These are phyloP conservation scores for Fusarium metavorans DNA, from an alignment of 2,329 filamentous ascomycete species.

Conservation along the genomic window DNA sequence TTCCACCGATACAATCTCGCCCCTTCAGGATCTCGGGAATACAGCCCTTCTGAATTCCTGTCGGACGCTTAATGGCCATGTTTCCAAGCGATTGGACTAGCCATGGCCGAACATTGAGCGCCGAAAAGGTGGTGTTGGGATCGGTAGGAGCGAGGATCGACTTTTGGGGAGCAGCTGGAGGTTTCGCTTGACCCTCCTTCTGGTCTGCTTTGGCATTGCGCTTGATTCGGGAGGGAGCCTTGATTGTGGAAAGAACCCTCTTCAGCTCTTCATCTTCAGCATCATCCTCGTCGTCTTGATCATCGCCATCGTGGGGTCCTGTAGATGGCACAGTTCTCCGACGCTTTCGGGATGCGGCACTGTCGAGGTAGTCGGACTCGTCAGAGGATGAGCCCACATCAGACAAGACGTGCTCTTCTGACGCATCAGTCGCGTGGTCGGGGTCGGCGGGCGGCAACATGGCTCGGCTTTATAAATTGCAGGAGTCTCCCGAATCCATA, in stretches of 20 bases:
- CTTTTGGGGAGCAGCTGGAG: conserved; percentile 42
- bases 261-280: conserved; percentile 50
- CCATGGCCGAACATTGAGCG: conserved; percentile 84
- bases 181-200: conserved; percentile 32
- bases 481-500: conserved; percentile 33
- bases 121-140: conserved; percentile 74
- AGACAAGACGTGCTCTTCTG: conserved; percentile 31
- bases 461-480: conserved; percentile 39
- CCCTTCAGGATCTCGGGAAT: conserved; percentile 94
- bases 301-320: conserved; percentile 40
- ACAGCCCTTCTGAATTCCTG: conserved; percentile 90
- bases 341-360: conserved; percentile 58
- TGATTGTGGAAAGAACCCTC: conserved; percentile 55
- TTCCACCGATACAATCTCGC: conserved; percentile 93
- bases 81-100: conserved; percentile 82
- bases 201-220: conserved; percentile 47
- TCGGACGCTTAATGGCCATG: conserved; percentile 87
- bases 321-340: conserved; percentile 52
- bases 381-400: conserved; percentile 44
- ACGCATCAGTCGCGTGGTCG: conserved; percentile 28
- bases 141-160: conserved; percentile 65
- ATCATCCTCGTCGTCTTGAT: conserved; percentile 46
- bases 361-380: conserved; percentile 65
- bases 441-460: conserved; percentile 38
- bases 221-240: conserved; percentile 67